Base-by-base conservation (phyloP, 148 eudicot genomes). In the Tetragonia tetragonoides region DNA sequence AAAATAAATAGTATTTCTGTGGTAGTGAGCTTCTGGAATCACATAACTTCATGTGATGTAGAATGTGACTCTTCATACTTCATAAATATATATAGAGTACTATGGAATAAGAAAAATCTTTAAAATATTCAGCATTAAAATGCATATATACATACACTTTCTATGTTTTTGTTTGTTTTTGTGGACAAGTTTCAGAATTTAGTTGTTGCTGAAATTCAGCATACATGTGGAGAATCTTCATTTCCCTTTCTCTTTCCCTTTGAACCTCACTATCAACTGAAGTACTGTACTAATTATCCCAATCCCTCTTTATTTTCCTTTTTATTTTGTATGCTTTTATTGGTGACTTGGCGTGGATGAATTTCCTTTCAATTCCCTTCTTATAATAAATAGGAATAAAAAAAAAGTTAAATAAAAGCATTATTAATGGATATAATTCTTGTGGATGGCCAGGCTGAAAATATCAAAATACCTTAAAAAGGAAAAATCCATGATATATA, bases 61-160 rank as follows among this genome's bases (percentile, higher is more conserved):
- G 71, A 66, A 75, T 76, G 78, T 66, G 78, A 76, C 72, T 65
- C 61, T 64, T 75, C 20, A 37, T 23, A 47, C 38, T 60, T 74
- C 5, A n/a, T n/a, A n/a, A n/a, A n/a, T n/a, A n/a, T n/a, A n/a
- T n/a, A n/a, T n/a, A n/a, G n/a, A n/a, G n/a, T n/a, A n/a, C n/a
- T n/a, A n/a, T 11, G 47, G 47, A 53, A 28, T 17, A n/a, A 18
- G 23, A 75, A 16, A 62, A 39, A 53, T 24, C 10, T 12, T 9
- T 21, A 42, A 65, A 64, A 64, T 47, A 3, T 53, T 41, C 1
- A 39, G 60, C 54, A 60, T 38, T 44, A 51, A 57, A 41, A 20
- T 38, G 64, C 59, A 60, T 6, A 17, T 73, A 60, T 6, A 17
- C 5, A 20, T n/a, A 28, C n/a, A 60, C 12, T n/a, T 21, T 60